Conservation (phyloP, 2,329 filamentous ascomycete species). For the Cercospora zeae-maydis region DNA sequence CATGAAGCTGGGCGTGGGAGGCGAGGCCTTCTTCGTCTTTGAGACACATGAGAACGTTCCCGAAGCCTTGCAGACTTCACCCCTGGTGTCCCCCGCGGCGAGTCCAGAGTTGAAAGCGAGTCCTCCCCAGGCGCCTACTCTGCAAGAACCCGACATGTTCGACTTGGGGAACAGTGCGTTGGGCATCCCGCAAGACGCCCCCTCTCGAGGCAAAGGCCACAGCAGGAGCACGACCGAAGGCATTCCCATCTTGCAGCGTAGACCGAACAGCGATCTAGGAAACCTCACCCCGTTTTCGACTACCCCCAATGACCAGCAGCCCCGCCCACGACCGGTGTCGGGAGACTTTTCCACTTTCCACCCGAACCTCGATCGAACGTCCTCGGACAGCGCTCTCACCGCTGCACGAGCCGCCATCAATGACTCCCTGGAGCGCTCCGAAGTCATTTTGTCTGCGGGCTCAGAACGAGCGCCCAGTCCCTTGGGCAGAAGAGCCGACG, state of each 20-base stretch:
- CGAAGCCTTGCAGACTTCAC: slow-evolving; percentile 90
- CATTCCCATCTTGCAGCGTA: slow-evolving; percentile 23
- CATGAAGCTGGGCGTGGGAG: slow-evolving; percentile 97
- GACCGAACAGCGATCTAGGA: slow-evolving; percentile 49
- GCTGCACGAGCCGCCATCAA: slow-evolving; percentile 41
- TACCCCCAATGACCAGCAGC: slow-evolving; percentile 16
- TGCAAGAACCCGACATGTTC: slow-evolving; percentile 68
- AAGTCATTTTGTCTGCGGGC: slow-evolving; percentile 20
- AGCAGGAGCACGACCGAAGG: slow-evolving; percentile 31
- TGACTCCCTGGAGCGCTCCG: slow-evolving; percentile 32
- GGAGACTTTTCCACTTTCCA: slow-evolving; percentile 23
- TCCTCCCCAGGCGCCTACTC: slow-evolving; percentile 39
- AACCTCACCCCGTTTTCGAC: slow-evolving; percentile 32
- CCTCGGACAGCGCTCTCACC: slow-evolving; percentile 54
- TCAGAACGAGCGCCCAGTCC: slow-evolving; percentile 26
- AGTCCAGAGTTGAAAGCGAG: slow-evolving; percentile 67
- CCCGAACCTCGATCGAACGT: slow-evolving; percentile 43
- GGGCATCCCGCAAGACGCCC: slow-evolving; percentile 2
- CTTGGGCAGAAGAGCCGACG: slow-evolving; percentile 14
- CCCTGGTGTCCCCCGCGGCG: slow-evolving; percentile 80
- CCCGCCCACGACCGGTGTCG: slow-evolving; percentile 18
- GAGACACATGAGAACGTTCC: slow-evolving; percentile 90
- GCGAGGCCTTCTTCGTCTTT: slow-evolving; percentile 98
- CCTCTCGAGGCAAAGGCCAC: slow-evolving; percentile 18
- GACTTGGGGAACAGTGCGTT: slow-evolving; percentile 53